Base-by-base conservation (phyloP, 768 basidiomycete genomes). In the Termitomyces sp. region DNA sequence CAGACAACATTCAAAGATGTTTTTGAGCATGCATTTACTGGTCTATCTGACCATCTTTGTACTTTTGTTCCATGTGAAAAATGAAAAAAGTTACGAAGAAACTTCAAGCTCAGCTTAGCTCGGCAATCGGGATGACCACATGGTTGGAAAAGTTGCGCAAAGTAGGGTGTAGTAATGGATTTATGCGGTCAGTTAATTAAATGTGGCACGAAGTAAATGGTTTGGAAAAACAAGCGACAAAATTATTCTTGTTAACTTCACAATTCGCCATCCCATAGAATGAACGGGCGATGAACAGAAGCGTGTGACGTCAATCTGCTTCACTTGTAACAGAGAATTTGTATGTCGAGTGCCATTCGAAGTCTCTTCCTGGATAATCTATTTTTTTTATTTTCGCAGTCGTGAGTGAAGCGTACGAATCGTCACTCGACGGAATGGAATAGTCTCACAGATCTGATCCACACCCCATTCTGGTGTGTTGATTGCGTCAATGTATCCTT, bases 391-490 rank as follows among this genome's bases (percentile, higher is more conserved):
- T n/a, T 34, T 33, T 15, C 7, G 4, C 20, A 5, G 13, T 44
- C 26, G 22, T 34, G 42, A 44, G 36, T 18, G 26, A 31, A 12
- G 5, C 18, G 24, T 22, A 22, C 8, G 20, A 36, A 24, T 50
- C 18, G 42, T 42, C 55, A 42, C 18, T 22, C 47, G 13, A 39
- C 4, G 5, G n/a, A 52, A 29, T 16, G 29, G 15, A 45, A 20
- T 29, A 22, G 13, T 72, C 80, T 63, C 60, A 81, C 79, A 79
- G 47, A 83, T 81, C 61, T 81, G 79, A 65, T 83, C 75, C 3
- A 81, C 72, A 18, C 69, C 68, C 79, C 79, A 84, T 64, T 82
- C 76, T 0, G 81, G 82, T 5, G 76, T 80, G 59, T 84, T 81
- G 54, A 83, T 81, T 12, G 81, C 81, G 64, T 77, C 81, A 45